Conservation (phyloP, 495 filamentous ascomycete species). For the Penicillium turbatum region DNA sequence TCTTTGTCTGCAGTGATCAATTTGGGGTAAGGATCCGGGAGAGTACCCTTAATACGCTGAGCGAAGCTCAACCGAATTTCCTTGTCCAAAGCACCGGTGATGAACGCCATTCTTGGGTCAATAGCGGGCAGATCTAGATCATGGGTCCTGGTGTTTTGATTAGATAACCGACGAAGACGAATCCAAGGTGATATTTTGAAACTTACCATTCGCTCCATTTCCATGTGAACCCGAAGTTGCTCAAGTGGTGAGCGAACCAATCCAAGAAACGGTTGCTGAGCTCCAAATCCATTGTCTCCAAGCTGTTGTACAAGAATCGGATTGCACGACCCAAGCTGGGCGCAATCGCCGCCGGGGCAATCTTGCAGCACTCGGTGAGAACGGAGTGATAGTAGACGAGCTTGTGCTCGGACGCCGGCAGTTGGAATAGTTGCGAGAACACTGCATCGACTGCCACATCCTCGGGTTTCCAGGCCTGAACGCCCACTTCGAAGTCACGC, state of each 20-base stretch:
- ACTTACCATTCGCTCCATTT: conserved; percentile 95
- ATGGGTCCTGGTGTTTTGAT: conserved; percentile 54
- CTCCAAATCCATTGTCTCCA: conserved; percentile 82
- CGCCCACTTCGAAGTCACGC: conserved; percentile 59
- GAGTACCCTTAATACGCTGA: conserved; percentile 88
- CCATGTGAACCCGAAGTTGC: conserved; percentile 99
- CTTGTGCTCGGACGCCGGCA: conserved; percentile 87
- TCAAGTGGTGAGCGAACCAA: conserved; percentile 97
- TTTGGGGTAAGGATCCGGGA: conserved; percentile 77
- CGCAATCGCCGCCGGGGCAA: conserved; percentile 92
- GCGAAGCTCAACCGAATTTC: conserved; percentile 96
- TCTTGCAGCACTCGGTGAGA: conserved; percentile 90
- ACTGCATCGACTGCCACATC: conserved; percentile 96
- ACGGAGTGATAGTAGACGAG: conserved; percentile 94
- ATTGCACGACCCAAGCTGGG: conserved; percentile 92
- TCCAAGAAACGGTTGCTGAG: conserved; percentile 83
- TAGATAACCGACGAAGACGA: conserved; percentile 6
- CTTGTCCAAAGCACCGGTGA: conserved; percentile 85
- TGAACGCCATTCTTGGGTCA: conserved; percentile 89
- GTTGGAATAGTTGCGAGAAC: conserved; percentile 86
- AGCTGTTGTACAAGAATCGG: conserved; percentile 76
- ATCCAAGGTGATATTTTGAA: background rate
- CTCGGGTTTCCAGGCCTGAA: conserved; percentile 92
- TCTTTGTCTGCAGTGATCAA: conserved; percentile 85
- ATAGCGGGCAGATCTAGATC: conserved; percentile 72